Conservation (phyloP, 1,284 basidiomycete species). For the Malassezia cuniculi region DNA sequence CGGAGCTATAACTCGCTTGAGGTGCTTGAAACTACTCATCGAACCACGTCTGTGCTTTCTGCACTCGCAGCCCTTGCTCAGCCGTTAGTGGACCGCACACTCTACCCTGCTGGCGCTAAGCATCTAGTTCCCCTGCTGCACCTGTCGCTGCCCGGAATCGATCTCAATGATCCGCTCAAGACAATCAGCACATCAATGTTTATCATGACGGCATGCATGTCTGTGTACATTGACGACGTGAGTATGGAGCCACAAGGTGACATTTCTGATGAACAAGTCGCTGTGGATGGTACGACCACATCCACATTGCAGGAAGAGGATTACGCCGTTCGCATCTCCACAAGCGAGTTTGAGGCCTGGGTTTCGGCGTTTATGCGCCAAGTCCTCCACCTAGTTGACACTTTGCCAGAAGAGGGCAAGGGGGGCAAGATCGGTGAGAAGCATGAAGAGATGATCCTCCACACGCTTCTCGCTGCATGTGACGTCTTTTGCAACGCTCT, state of each 20-base stretch:
- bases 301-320: slow-evolving; percentile 52
- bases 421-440: slow-evolving; percentile 65
- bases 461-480: slow-evolving; percentile 65
- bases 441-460: slow-evolving; percentile 68
- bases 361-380: slow-evolving; percentile 72
- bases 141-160: slow-evolving; percentile 78
- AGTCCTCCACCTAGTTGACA: slow-evolving; percentile 75
- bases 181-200: slow-evolving; percentile 65
- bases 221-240: slow-evolving; percentile 69
- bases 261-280: not conserved
- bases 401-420: slow-evolving; percentile 78
- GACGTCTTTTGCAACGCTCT: slow-evolving; percentile 77
- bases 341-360: slow-evolving; percentile 75
- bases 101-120: slow-evolving; percentile 72
- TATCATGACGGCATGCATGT: slow-evolving; percentile 63
- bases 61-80: slow-evolving; percentile 69
- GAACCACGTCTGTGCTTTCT: slow-evolving; percentile 55
- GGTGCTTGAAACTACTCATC: slow-evolving; percentile 49
- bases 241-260: slow-evolving; percentile 37
- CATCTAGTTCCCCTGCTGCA: slow-evolving; percentile 78
- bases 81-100: slow-evolving; percentile 62
- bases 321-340: slow-evolving; percentile 51
- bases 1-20: slow-evolving; percentile 81
- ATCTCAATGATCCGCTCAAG: slow-evolving; percentile 86
- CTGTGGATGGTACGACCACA: slow-evolving; percentile 12